Evolutionary conservation across 2,329 filamentous ascomycete species (phyloP).

Genomic region (Fusarium sp.): DNA sequence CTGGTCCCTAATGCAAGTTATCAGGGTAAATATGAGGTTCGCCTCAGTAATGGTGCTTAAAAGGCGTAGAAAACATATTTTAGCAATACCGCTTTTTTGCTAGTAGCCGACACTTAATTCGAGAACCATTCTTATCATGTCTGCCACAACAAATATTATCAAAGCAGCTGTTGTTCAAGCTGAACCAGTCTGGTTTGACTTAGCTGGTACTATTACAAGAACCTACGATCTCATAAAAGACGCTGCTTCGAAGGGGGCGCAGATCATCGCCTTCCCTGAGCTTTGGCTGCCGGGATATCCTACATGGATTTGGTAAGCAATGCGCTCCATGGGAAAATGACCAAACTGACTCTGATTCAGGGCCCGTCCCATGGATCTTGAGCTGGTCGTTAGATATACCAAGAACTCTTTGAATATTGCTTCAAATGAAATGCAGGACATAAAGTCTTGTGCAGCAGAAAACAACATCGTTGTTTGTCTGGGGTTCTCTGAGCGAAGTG

Average conservation of each 20-base stretch:
- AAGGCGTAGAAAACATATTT: neutral
- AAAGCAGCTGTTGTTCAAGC: neutral
- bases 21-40: accelerated
- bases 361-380: neutral
- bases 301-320: neutral
- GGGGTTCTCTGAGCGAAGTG: neutral
- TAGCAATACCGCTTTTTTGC: accelerated
- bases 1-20: neutral
- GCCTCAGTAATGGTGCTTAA: neutral
- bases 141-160: neutral
- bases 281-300: neutral
- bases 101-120: neutral
- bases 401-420: neutral
- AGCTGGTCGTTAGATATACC: neutral
- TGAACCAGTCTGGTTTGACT: neutral
- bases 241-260: neutral
- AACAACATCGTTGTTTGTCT: neutral
- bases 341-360: neutral
- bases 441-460: neutral
- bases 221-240: neutral
- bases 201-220: neutral
- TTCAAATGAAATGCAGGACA: neutral
- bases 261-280: neutral
- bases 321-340: neutral
- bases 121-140: neutral